Base-by-base conservation (phyloP, 257 asterid genomes). In the Nyctanthes arbortristis region DNA sequence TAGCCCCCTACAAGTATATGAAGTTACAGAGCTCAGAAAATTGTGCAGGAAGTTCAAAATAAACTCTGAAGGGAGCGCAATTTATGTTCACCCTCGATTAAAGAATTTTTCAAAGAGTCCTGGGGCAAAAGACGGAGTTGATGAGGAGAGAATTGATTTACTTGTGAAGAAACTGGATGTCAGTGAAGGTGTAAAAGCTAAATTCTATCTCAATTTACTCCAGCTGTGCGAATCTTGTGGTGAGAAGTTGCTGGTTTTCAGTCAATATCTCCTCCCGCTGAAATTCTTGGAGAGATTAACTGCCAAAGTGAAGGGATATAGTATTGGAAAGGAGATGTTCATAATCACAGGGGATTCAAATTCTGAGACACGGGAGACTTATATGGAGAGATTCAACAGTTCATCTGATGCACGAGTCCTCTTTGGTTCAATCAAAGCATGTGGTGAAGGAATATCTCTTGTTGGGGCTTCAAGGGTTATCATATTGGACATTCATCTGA, bases 401-500 rank as follows among this genome's bases (percentile, higher is more conserved):
- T 77, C 93, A 25, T 49, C 88, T 10, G 95, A 88, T 63, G 96
- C 98, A 30, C 85, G 95, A n/a, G 98, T 93, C n/a, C 88, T 93
- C 78, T 90, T 93, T 73, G 98, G 98, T 40, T 90, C 98, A 12
- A 93, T 93, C 31, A 90, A 37, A 78, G 97, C 98, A 14, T 90
- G 97, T 40, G 98, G 98, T 6, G 98, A 93, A 78, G 98, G 98
- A 40, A 87, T 93, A 73, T 90, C 98, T 39, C 89, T 93, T 6
- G 97, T 93, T 31, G 97, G 98, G 34, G 98, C 98, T 5, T 93
- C 98, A 0, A 89, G 98, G 29, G 81, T 93, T 58, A 78, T 93
- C 16, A 80, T 93, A 61, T 65, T 93, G 68, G 98, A 93, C 6
- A 86, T 93, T n/a, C 98, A 86, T 75, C 60, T 93, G 69, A 93